A percentile compares a stretch with the other conserved stretches of the same genome.
These are phyloP conservation scores for Fragosphaeria purpurea DNA, from an alignment of 2,329 filamentous ascomycete genomes.

Conservation along the genomic window DNA sequence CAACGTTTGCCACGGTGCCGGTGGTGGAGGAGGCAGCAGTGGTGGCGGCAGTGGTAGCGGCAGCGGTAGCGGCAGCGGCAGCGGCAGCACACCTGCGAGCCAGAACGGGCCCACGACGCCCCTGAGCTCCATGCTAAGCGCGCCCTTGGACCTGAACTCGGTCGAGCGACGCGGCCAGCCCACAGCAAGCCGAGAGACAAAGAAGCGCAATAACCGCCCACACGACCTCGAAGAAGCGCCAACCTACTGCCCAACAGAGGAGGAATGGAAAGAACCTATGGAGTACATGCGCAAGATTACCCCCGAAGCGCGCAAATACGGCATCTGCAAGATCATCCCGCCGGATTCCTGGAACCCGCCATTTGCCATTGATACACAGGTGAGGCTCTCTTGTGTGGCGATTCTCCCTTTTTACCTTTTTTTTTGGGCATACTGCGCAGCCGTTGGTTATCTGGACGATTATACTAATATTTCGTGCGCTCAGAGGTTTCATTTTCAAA, in stretches of 20 bases:
- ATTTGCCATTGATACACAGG: constrained; percentile 95
- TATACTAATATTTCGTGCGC: too few relatives aligned
- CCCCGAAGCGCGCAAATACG: constrained; percentile 75
- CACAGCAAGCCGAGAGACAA: constrained; percentile 62
- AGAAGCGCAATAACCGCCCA: constrained; percentile 67
- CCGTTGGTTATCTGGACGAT: too few relatives aligned
- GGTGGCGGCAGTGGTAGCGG: constrained; percentile 10
- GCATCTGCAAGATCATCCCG: constrained; percentile 91
- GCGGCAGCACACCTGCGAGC: not conserved
- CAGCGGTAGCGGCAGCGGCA: constrained; percentile 12
- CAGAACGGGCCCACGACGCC: constrained; percentile 37
- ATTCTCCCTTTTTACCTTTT: too few relatives aligned
- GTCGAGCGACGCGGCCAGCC: constrained; percentile 86
- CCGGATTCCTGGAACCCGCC: constrained; percentile 89
- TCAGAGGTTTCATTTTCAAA: constrained; percentile 93
- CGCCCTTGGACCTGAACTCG: constrained; percentile 71
- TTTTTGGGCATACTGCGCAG: too few relatives aligned
- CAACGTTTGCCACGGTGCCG: constrained; percentile 33
- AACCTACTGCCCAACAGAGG: constrained; percentile 78
- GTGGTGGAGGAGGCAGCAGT: too few relatives aligned
- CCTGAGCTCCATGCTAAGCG: constrained; percentile 45
- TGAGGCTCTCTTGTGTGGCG: constrained; percentile 31
- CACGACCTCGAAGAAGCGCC: constrained; percentile 85
- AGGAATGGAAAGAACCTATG: constrained; percentile 91
- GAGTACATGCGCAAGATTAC: constrained; percentile 89